Evolutionary conservation across 1,139 yeast species (phyloP).

Genomic region (Blastobotrys elegans): DNA sequence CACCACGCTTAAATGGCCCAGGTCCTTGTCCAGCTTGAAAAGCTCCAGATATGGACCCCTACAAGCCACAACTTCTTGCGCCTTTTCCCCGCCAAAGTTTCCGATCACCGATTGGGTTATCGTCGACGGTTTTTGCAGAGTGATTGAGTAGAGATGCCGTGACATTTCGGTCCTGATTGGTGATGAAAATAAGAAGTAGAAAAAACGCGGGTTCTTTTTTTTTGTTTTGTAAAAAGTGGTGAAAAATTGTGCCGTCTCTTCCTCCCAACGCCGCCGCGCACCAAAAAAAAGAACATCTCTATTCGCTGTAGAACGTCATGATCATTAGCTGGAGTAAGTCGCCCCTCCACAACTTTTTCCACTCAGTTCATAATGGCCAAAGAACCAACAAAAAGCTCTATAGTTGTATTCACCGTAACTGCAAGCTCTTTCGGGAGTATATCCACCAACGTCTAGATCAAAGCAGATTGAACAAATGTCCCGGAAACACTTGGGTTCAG

Average conservation of each 20-base stretch:
- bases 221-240: background rate
- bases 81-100: constrained; percentile 53
- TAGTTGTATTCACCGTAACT: no score
- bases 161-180: constrained; percentile 19
- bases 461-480: no score
- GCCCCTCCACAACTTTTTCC: no score
- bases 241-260: background rate
- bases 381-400: no score
- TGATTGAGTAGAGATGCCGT: constrained; percentile 59
- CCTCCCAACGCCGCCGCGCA: background rate
- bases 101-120: constrained; percentile 58
- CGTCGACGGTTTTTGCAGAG: constrained; percentile 55
- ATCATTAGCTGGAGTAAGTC: no score
- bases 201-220: background rate
- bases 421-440: no score
- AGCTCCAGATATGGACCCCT: constrained; percentile 51
- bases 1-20: constrained; percentile 47
- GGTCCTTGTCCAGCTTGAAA: constrained; percentile 47
- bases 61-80: constrained; percentile 60
- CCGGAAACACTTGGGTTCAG: no score
- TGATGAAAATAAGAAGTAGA: background rate
- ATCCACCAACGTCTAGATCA: no score
- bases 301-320: no score
- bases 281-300: background rate
- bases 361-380: no score